Evolutionary conservation across 768 basidiomycete species (phyloP).

Genomic region (Lanmaoa rubissima): DNA sequence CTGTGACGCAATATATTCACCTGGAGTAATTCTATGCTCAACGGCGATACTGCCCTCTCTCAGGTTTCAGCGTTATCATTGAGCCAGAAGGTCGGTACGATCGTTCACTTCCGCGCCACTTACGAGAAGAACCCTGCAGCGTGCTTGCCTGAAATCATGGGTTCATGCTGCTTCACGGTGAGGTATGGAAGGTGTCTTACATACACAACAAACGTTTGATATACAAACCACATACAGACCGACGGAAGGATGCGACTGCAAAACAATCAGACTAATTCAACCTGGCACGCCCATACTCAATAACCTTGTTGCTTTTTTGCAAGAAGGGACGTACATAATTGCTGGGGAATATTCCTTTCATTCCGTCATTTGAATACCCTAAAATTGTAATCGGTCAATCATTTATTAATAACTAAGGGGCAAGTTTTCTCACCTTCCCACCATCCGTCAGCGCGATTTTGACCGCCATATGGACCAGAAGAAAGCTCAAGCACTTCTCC

Average conservation of each 20-base stretch:
- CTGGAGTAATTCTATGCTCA: constrained; percentile 13
- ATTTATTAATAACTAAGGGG: constrained; percentile 19
- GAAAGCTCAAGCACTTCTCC: constrained; percentile 66
- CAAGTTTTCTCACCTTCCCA: constrained; percentile 66
- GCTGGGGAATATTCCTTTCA: constrained; percentile 82
- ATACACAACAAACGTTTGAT: constrained; percentile 23
- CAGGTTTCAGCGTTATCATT: constrained; percentile 12
- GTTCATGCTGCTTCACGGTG: constrained; percentile 15
- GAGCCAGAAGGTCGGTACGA: constrained; percentile 20
- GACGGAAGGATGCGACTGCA: constrained; percentile 1
- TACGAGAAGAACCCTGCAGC: constrained; percentile 25
- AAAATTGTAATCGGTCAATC: constrained; percentile 28
- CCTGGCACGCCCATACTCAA: constrained; percentile 37
- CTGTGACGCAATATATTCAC: constrained; percentile 29
- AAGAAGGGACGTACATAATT: constrained; percentile 66
- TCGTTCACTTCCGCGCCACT: constrained; percentile 33
- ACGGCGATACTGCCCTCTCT: constrained; percentile 15
- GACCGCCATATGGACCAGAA: constrained; percentile 57
- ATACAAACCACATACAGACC: constrained; percentile 11
- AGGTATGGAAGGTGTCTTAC: constrained; percentile 23
- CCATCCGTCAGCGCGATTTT: constrained; percentile 76
- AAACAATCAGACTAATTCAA: constrained; percentile 43
- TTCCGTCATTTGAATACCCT: constrained; percentile 61
- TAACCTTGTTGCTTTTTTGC: constrained; percentile 16
- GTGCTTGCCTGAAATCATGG: constrained; percentile 19